Base-by-base conservation (phyloP, 1,284 basidiomycete genomes). In the Trametes pubescens region DNA sequence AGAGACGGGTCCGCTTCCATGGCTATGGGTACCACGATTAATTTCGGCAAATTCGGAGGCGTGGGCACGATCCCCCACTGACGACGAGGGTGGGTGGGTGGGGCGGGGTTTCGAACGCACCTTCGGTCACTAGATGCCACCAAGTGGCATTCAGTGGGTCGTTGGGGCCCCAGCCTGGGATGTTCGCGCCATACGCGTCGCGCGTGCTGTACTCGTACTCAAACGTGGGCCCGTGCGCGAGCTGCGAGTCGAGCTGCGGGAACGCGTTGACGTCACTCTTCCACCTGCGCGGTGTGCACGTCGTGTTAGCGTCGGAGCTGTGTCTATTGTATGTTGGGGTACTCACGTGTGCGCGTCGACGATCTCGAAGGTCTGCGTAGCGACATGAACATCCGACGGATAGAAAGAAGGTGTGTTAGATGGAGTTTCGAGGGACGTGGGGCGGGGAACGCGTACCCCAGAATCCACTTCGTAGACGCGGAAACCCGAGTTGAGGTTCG, bases 141-240 rank as follows among this genome's bases (percentile, higher is more conserved):
- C 90, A 94, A 6, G 92, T 93, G 18, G 89, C 91, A 69, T 94
- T 94, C 61, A 94, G 76, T 0, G 92, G 92, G 65, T 91, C 91
- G 53, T 81, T 80, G 5, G 76, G 72, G 7, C 84, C 82, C 93
- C 93, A 94, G 21, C 78, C 78, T 0, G 80, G 71, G 56, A 93
- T 86, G 66, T 79, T 86, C 51, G 73, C 74, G 32, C 89, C 90
- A 64, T 93, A 94, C 0, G 88, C 80, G 48, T 84, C 79, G 38
- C 93, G 85, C 9, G 91, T 88, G 68, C 80, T 89, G 75, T 94
- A 94, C 75, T 93, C 90, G 68, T 87, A 86, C 38, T 78, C 74
- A 71, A 83, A 94, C 1, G 85, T 82, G 4, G 92, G 93, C 6
- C 92, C 92, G 62, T 82, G 74, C 48, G 78, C 70, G n/a, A 75